A percentile compares a stretch with the other conserved stretches of the same genome.
Evolutionary conservation across 257 asterid species (phyloP).

Genomic region (Eustoma russellianum): DNA sequence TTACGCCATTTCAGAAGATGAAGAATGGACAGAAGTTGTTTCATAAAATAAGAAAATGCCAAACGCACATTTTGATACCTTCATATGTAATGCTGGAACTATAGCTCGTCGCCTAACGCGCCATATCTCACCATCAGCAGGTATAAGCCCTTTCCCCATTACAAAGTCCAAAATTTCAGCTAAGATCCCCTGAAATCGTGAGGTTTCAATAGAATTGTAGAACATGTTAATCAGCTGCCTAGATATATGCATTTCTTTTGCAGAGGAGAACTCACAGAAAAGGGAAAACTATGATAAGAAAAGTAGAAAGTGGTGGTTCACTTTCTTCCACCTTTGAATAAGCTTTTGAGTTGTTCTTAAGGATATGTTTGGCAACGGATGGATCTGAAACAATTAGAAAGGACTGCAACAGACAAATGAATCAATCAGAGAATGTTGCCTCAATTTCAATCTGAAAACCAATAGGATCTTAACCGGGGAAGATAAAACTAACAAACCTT

Average conservation of each 20-base stretch:
- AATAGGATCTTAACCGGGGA: constrained; percentile 16
- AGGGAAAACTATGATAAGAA: constrained; percentile 3
- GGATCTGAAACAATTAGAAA: constrained; percentile 93
- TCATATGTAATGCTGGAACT: constrained; percentile 91
- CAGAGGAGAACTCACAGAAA: neutral
- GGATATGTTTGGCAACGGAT: constrained; percentile 71
- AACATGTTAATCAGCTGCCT: neutral
- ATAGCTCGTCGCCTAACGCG: constrained; percentile 85
- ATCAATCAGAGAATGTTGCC: neutral
- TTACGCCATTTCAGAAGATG: too few species aligned
- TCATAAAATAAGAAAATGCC: neutral
- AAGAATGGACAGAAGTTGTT: too few species aligned
- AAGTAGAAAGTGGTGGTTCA: neutral
- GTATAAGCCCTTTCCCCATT: constrained; percentile 99
- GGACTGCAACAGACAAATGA: constrained; percentile 49
- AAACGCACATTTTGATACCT: constrained; percentile 32
- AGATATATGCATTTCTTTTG: neutral
- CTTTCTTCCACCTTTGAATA: constrained; percentile 68
- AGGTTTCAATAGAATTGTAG: constrained; percentile 5
- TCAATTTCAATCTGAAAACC: constrained; percentile 10
- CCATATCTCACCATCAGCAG: constrained; percentile 98
- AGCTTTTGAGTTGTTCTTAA: constrained; percentile 75
- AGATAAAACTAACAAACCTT: constrained; percentile 43
- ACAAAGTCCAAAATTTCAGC: constrained; percentile 95
- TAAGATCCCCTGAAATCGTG: constrained; percentile 62